Base-by-base conservation (phyloP, 192 early-diverging fungal genomes). In the Cladochytrium replicatum region DNA sequence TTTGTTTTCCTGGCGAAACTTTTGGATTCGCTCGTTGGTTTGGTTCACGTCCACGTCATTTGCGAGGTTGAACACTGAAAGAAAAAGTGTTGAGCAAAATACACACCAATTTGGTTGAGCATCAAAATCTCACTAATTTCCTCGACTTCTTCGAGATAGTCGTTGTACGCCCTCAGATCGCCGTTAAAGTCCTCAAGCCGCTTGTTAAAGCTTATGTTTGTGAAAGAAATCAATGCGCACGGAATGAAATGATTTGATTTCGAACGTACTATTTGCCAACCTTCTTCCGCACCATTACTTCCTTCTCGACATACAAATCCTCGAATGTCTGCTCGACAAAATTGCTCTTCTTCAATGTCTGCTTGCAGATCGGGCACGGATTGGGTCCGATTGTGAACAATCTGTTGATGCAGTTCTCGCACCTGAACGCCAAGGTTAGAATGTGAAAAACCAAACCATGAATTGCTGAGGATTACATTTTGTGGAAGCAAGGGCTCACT, bases 401-500 rank as follows among this genome's bases (percentile, higher is more conserved):
- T 17, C 85, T 77, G 47, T 86, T 80, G 50, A 95, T 88, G 62
- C 94, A 97, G 9, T 69, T 75, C 45, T 93, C 91, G 57, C 94
- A 97, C 82, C 84, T 89, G 53, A 26, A 7, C 2, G 27, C 2
- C 17, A 6, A 6, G 26, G 3, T 19, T 25, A 49, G 40, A 13
- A 41, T 17, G 43, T 6, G 17, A 13, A n/a, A 32, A 23, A 29
- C 9, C 25, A 15, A 9, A 19, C 31, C 15, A 41, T 6, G 17
- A 4, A 25, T 22, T 3, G 39, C 4, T 3, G 32, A 3, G 22
- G 2, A 68, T 29, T 68, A 86, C 89, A 97, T 88, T 61, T 86
- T 90, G 73, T 97, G 92, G 63, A 89, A 93, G 64, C 94, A 97
- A 7, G 88, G 87, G 29, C 84, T 81, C 19, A 93, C 91, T n/a